phyloP scores from a whole-genome alignment of 495 filamentous ascomycete species.

The Massariosphaeria phaeospora region DNA sequence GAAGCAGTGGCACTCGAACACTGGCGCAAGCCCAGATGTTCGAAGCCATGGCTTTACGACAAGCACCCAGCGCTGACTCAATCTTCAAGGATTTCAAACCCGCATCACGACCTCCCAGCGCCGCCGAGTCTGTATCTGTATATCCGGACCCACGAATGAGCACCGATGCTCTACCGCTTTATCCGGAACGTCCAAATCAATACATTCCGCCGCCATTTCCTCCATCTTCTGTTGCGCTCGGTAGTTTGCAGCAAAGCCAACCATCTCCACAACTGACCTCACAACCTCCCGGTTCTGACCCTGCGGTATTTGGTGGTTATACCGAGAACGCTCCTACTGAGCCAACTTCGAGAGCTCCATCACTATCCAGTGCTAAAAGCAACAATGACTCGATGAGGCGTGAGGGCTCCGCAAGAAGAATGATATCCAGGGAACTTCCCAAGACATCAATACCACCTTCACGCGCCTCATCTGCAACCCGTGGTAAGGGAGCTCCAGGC shows the following conservation, averaged over 20 bases:
- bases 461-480: not conserved
- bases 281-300: not conserved
- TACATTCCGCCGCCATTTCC: not conserved
- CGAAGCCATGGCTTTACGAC: slow-evolving; percentile 9
- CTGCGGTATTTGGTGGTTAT: slow-evolving; percentile 12
- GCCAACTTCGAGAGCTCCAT: not conserved
- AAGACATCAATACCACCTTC: slow-evolving; percentile 3
- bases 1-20: slow-evolving; percentile 16
- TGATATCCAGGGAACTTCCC: not conserved
- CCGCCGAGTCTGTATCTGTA: not conserved
- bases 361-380: not conserved
- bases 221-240: too few relatives aligned
- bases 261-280: not conserved
- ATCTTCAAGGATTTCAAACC: not conserved
- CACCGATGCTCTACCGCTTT: not conserved
- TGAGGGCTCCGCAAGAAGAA: not conserved
- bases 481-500: too few relatives aligned
- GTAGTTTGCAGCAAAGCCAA: too few relatives aligned
- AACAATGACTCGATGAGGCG: not conserved
- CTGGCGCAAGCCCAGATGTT: slow-evolving; percentile 26
- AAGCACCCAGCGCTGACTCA: not conserved
- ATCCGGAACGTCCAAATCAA: slow-evolving; percentile 3
- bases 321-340: not conserved
- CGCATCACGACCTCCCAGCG: not conserved
- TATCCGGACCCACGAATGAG: not conserved